phyloP scores from a whole-genome alignment of 805 yeast genomes.

The Zygotorulaspora florentina region DNA sequence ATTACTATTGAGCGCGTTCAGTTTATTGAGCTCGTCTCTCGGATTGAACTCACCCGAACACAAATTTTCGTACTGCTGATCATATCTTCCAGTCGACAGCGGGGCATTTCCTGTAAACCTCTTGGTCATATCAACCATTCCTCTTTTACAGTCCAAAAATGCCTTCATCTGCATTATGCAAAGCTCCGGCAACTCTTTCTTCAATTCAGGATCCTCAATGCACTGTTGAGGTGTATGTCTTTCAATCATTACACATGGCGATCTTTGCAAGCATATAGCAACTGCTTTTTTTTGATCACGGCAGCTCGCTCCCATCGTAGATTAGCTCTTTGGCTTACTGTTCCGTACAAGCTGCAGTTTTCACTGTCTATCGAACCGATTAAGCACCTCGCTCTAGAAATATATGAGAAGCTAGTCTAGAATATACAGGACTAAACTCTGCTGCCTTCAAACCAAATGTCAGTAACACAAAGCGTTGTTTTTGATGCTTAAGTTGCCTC shows the following conservation, averaged over 20 bases:
- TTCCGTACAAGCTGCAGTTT: not conserved
- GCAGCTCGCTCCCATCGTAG: conserved; percentile 69
- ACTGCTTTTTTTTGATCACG: conserved; percentile 92
- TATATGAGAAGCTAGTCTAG: too few species aligned
- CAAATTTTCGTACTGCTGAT: conserved; percentile 76
- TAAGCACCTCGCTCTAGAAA: too few species aligned
- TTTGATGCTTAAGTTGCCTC: too few species aligned
- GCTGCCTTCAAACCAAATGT: too few species aligned
- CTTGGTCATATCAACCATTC: conserved; percentile 86
- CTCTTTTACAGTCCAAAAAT: conserved; percentile 85
- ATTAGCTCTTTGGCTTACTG: not conserved
- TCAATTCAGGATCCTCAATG: conserved; percentile 70
- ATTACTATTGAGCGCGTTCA: conserved; percentile 55
- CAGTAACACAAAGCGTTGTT: too few species aligned
- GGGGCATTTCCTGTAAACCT: conserved; percentile 94
- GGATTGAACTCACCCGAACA: conserved; percentile 81
- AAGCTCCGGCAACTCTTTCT: conserved; percentile 75
- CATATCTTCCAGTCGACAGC: conserved; percentile 86
- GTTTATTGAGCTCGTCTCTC: conserved; percentile 69
- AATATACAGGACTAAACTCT: too few species aligned
- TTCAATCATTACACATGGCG: conserved; percentile 91
- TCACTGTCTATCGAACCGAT: too few species aligned
- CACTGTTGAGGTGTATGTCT: conserved; percentile 89
- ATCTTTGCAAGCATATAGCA: conserved; percentile 90
- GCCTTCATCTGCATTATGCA: conserved; percentile 82